These are phyloP conservation scores for Nicotiana obtusifolia DNA, from an alignment of 257 asterid species.

Conservation along the genomic window DNA sequence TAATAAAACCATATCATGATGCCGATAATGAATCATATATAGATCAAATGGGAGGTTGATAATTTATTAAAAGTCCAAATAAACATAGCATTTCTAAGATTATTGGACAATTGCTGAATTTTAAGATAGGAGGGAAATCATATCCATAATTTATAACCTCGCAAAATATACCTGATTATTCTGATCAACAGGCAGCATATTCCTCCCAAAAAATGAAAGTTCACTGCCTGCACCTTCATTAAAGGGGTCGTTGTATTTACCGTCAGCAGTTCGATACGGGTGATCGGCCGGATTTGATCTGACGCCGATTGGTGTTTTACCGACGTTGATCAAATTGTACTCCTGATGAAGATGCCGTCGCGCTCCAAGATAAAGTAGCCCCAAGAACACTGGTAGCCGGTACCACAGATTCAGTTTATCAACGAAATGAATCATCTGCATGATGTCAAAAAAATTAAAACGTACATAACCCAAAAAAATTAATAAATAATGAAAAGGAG, in stretches of 20 bases:
- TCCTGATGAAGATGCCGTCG: constrained; percentile 49
- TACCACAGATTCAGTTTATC: constrained; percentile 48
- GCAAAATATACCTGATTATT: constrained; percentile 21
- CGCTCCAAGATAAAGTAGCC: constrained; percentile 36
- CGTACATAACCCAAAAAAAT: neutral
- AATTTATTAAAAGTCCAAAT: too few species aligned
- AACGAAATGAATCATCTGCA: constrained; percentile 24
- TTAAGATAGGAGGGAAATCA: too few species aligned
- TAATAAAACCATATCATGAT: too few species aligned
- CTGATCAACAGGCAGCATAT: constrained; percentile 51
- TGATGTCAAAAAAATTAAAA: neutral
- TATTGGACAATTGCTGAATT: too few species aligned
- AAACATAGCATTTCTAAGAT: too few species aligned
- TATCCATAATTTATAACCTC: too few species aligned
- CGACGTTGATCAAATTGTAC: constrained; percentile 57
- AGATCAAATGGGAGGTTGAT: too few species aligned
- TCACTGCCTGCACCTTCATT: constrained; percentile 32
- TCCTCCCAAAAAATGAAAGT: constrained; percentile 55
- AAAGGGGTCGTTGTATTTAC: constrained; percentile 42
- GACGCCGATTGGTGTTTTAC: constrained; percentile 28
- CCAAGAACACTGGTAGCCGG: constrained; percentile 51
- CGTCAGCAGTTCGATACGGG: constrained; percentile 45
- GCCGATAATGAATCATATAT: too few species aligned
- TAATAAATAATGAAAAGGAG: too few species aligned
- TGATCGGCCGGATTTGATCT: constrained; percentile 31